Base-by-base conservation (phyloP, 176 grass and related monocot species). In the Raddia guianensis region DNA sequence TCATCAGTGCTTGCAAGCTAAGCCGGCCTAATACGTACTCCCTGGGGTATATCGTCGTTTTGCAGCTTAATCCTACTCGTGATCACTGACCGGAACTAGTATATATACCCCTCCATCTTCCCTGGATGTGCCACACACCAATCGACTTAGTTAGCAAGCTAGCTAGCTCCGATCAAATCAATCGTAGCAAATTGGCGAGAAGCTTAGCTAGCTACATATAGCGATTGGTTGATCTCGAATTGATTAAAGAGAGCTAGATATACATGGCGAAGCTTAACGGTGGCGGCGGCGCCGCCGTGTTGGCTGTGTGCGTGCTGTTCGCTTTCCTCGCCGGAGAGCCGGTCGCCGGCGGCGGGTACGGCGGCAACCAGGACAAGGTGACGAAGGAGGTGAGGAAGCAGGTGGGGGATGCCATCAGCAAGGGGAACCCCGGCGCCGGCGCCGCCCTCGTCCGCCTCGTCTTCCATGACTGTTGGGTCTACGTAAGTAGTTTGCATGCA, bases 391-490 rank as follows among this genome's bases (percentile, higher is more conserved):
- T 85, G 66, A 70, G 49, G 12, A 51, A 52, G 55, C n/a, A 62
- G 12, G 74, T 90, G 21, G 59, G 19, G 37, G 34, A 51, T 13
- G 64, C 82, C 11, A 82, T 90, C 62, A 40, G 37, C 37, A 3
- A 83, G 0, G 37, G 14, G 32, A 67, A 78, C 7, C 67, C 51
- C 5, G 15, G 58, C 13, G 50, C 78, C 20, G 77, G 85, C 20
- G 58, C 89, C 16, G 89, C 76, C 9, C 85, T 91, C n/a, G 63
- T 91, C 79, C 85, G 89, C 43, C 27, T 91, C 14, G 51, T 87
- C 0, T 91, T 91, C 72, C 89, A 91, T 58, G 89, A 91, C 54
- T 91, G 89, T 63, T 91, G 83, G 77, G 67, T 91, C 13, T 37
- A 83, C 12, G 89, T 85, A 73, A 5, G 75, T 33, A 58, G 42